phyloP scores from a whole-genome alignment of 2,329 filamentous ascomycete species.

The Elsinoe ampelina region DNA sequence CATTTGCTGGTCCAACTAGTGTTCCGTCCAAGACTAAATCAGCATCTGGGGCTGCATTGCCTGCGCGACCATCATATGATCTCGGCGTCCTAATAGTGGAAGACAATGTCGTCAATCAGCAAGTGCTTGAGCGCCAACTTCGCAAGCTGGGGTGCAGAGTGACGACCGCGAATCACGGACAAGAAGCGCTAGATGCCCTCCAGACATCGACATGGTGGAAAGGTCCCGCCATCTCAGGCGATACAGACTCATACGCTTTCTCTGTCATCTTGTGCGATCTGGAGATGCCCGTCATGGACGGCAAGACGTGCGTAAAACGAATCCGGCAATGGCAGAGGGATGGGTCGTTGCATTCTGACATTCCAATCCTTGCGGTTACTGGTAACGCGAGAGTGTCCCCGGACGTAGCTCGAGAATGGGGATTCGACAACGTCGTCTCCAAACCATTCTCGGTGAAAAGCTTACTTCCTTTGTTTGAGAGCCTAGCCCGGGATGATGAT shows the following conservation, averaged over 20 bases:
- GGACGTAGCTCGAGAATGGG: constrained; percentile 59
- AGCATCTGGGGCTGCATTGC: neutral
- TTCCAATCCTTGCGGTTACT: constrained; percentile 73
- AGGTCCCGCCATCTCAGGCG: neutral
- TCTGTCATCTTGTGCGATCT: constrained; percentile 64
- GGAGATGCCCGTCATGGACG: constrained; percentile 77
- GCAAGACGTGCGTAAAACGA: constrained; percentile 59
- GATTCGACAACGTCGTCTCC: constrained; percentile 49
- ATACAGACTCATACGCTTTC: constrained; percentile 7
- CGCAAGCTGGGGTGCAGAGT: constrained; percentile 13
- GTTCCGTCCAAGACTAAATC: neutral
- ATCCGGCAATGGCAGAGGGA: constrained; percentile 61
- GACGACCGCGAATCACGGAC: constrained; percentile 14
- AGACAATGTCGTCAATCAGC: constrained; percentile 19
- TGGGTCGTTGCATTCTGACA: constrained; percentile 45
- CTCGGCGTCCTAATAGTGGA: constrained; percentile 20
- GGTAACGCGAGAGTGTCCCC: constrained; percentile 55
- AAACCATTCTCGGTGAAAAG: constrained; percentile 34
- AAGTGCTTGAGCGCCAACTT: constrained; percentile 12
- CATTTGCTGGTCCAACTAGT: neutral
- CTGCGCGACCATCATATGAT: constrained; percentile 18
- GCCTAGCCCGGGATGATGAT: neutral
- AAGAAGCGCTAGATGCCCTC: constrained; percentile 22
- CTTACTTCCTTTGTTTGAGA: neutral
- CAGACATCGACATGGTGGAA: constrained; percentile 35